phyloP scores from a whole-genome alignment of 2,329 filamentous ascomycete species.

The Xylaria sp. region DNA sequence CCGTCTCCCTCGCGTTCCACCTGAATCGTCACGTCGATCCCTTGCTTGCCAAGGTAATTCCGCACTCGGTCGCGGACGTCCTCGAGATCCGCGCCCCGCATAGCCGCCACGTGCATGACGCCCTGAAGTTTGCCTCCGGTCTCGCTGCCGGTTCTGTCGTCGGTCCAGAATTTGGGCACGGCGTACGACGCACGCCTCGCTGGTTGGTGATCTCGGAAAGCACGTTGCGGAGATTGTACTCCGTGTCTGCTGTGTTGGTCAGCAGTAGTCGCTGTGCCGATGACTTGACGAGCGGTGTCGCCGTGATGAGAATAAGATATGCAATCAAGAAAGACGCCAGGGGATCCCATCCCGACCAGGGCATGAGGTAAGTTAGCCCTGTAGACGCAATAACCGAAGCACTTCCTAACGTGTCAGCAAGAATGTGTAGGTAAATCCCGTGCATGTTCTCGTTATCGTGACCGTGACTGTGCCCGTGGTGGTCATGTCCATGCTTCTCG shows the following conservation, averaged over 20 bases:
- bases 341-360: slow-evolving; percentile 94
- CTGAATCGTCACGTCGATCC: slow-evolving; percentile 84
- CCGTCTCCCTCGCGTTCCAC: slow-evolving; percentile 83
- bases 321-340: slow-evolving; percentile 94
- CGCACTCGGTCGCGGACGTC: slow-evolving; percentile 82
- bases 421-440: slow-evolving; percentile 93
- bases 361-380: slow-evolving; percentile 81
- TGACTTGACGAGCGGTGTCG: slow-evolving; percentile 83
- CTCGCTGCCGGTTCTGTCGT: slow-evolving; percentile 63
- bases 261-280: slow-evolving; percentile 84
- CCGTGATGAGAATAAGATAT: slow-evolving; percentile 88
- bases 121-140: slow-evolving; percentile 68
- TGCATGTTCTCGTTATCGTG: slow-evolving; percentile 97
- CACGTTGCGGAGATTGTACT: slow-evolving; percentile 86
- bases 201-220: slow-evolving; percentile 83
- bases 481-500: slow-evolving; percentile 46
- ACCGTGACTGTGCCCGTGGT: slow-evolving; percentile 52
- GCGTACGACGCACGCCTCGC: slow-evolving; percentile 81
- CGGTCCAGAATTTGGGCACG: slow-evolving; percentile 90
- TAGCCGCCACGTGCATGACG: slow-evolving; percentile 84
- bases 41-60: slow-evolving; percentile 70
- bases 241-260: slow-evolving; percentile 80
- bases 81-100: slow-evolving; percentile 73
- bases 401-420: slow-evolving; percentile 93
- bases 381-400: slow-evolving; percentile 95